phyloP scores from a whole-genome alignment of 192 early-diverging fungal genomes.

The Dispira simplex region DNA sequence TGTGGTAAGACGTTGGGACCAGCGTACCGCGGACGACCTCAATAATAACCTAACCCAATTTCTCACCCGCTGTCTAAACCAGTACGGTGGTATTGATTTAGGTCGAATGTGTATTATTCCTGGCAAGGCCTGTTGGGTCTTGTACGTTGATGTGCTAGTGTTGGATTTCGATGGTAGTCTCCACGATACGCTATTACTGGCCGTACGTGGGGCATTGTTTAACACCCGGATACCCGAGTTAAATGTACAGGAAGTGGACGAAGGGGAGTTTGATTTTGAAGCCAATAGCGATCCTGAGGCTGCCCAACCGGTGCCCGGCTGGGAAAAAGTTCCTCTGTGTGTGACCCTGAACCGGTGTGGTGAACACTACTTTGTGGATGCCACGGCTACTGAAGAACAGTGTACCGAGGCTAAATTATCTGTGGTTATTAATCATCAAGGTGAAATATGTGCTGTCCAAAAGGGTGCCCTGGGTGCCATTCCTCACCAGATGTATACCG shows the following conservation, averaged over 20 bases:
- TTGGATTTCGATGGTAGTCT: conserved; percentile 81
- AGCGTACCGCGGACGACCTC: conserved; percentile 61
- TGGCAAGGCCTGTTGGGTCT: conserved; percentile 75
- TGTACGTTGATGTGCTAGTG: conserved; percentile 81
- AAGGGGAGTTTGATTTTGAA: conserved; percentile 73
- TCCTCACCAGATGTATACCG: conserved; percentile 56
- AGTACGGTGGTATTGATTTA: conserved; percentile 73
- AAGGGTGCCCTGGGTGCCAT: conserved; percentile 63
- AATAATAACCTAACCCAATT: conserved; percentile 77
- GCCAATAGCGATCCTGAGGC: conserved; percentile 82
- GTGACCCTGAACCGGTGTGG: conserved; percentile 86
- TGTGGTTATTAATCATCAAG: conserved; percentile 65
- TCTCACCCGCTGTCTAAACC: conserved; percentile 62
- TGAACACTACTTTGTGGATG: conserved; percentile 68
- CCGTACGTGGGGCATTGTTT: conserved; percentile 72
- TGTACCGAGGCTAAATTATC: conserved; percentile 65
- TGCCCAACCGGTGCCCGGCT: conserved; percentile 58
- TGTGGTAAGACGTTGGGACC: conserved; percentile 66
- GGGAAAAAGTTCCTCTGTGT: conserved; percentile 61
- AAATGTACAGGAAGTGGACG: conserved; percentile 65
- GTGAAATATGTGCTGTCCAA: conserved; percentile 74
- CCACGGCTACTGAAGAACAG: conserved; percentile 77
- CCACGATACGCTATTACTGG: conserved; percentile 72
- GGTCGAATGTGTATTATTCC: conserved; percentile 82
- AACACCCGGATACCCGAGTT: conserved; percentile 78